Percentiles rank a stretch among this genome's conserved stretches.
phyloP scores from a whole-genome alignment of 2,329 filamentous ascomycete genomes.

The Calonectria montana region DNA sequence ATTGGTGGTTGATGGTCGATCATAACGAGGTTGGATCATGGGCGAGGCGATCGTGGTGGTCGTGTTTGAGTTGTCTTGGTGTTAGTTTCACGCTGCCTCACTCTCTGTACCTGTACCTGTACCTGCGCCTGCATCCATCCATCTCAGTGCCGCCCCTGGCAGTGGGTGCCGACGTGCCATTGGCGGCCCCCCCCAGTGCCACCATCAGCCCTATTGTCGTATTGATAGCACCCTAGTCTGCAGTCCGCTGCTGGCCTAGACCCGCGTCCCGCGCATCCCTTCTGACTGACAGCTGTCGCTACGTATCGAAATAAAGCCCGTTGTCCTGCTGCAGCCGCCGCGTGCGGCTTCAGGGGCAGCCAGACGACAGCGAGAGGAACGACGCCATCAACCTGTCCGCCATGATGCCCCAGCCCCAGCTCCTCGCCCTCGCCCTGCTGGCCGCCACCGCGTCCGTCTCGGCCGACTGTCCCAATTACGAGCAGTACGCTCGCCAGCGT shows the following conservation, averaged over 20 bases:
- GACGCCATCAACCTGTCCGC: background rate
- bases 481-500: slow-evolving; percentile 47
- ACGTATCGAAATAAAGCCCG: background rate
- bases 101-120: background rate
- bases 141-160: background rate
- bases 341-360: background rate
- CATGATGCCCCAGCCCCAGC: slow-evolving; percentile 16
- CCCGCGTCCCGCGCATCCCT: slow-evolving; percentile 4
- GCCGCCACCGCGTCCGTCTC: slow-evolving; percentile 35
- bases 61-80: background rate
- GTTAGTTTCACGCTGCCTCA: background rate
- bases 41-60: background rate
- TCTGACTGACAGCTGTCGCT: background rate
- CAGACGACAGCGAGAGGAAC: background rate
- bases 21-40: background rate
- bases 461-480: slow-evolving; percentile 49
- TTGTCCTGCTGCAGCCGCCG: background rate
- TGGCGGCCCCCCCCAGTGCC: background rate
- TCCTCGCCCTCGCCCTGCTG: slow-evolving; percentile 19
- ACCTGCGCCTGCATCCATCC: background rate
- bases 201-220: slow-evolving; percentile 4
- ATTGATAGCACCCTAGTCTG: background rate
- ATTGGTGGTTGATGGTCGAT: background rate
- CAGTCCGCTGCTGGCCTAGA: background rate
- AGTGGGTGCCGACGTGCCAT: background rate